A percentile compares a stretch with the other conserved stretches of the same genome.
Evolutionary conservation across 2,329 filamentous ascomycete species (phyloP).

Genomic region (Aspergillus caelatus): DNA sequence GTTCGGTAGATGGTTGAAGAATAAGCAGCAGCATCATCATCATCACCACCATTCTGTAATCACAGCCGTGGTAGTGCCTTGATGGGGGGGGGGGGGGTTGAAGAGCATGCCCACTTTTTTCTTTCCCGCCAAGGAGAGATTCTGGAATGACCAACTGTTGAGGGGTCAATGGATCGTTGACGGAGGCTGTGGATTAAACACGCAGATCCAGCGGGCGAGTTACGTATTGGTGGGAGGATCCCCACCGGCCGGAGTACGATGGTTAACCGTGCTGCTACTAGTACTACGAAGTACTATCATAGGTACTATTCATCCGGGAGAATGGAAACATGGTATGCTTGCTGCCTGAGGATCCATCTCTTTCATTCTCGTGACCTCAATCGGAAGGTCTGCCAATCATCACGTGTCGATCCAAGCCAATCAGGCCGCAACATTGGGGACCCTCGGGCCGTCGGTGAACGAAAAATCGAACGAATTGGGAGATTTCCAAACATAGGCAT

Average conservation of each 20-base stretch:
- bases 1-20: neutral
- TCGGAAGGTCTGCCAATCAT: neutral
- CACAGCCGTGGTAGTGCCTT: too few species aligned
- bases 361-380: neutral
- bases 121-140: neutral
- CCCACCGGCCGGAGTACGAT: neutral
- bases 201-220: slow-evolving; percentile 1
- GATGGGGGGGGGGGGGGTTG: neutral
- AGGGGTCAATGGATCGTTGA: slow-evolving; percentile 5
- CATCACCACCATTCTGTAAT: neutral
- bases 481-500: neutral
- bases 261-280: too few species aligned
- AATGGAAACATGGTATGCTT: neutral
- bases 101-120: neutral
- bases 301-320: neutral
- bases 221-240: neutral
- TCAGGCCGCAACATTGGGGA: neutral
- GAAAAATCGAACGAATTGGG: neutral
- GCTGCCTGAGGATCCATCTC: neutral
- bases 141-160: slow-evolving; percentile 7
- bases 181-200: neutral
- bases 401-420: neutral
- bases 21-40: neutral
- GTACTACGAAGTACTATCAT: too few species aligned
- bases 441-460: neutral